These are phyloP conservation scores for Lasiosphaeris hirsuta DNA, from an alignment of 495 filamentous ascomycete genomes.

Conservation along the genomic window DNA sequence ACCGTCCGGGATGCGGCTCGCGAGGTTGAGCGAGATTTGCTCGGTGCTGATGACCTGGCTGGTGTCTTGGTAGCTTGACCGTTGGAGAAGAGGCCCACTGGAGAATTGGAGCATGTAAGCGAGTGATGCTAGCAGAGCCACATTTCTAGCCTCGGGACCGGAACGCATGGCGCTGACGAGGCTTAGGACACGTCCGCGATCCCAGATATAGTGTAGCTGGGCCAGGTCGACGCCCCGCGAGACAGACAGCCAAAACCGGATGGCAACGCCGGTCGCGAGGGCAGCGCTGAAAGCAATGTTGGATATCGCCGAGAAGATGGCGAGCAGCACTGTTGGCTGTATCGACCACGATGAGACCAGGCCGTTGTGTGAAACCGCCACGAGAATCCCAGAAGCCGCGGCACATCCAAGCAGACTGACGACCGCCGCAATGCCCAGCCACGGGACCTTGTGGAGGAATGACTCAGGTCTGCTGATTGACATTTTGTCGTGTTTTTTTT, in stretches of 20 bases:
- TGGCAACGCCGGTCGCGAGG: slow-evolving; percentile 14
- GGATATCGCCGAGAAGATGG: slow-evolving; percentile 16
- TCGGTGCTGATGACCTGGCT: too few species aligned
- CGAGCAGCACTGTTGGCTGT: slow-evolving; percentile 15
- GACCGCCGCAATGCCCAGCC: slow-evolving; percentile 5
- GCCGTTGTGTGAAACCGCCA: slow-evolving; percentile 9
- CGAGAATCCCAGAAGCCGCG: slow-evolving; percentile 5
- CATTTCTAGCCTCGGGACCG: slow-evolving; percentile 11
- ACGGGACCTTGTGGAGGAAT: slow-evolving; percentile 3
- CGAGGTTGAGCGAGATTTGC: too few species aligned
- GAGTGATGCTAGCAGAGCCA: too few species aligned
- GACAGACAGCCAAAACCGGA: slow-evolving; percentile 17
- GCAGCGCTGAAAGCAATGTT: slow-evolving; percentile 15
- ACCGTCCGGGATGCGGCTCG: too few species aligned
- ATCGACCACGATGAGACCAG: slow-evolving; percentile 4
- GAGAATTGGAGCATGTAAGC: too few species aligned
- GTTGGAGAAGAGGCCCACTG: slow-evolving; percentile 12
- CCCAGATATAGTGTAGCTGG: slow-evolving; percentile 21
- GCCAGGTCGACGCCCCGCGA: slow-evolving; percentile 6
- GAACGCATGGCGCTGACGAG: slow-evolving; percentile 11
- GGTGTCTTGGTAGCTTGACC: too few species aligned
- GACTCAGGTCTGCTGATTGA: too few species aligned
- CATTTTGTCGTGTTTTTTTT: too few species aligned
- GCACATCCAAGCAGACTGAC: background rate
- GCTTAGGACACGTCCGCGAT: slow-evolving; percentile 14